Conservation (phyloP, 495 filamentous ascomycete species). For the Talaromyces trachyspermus region DNA sequence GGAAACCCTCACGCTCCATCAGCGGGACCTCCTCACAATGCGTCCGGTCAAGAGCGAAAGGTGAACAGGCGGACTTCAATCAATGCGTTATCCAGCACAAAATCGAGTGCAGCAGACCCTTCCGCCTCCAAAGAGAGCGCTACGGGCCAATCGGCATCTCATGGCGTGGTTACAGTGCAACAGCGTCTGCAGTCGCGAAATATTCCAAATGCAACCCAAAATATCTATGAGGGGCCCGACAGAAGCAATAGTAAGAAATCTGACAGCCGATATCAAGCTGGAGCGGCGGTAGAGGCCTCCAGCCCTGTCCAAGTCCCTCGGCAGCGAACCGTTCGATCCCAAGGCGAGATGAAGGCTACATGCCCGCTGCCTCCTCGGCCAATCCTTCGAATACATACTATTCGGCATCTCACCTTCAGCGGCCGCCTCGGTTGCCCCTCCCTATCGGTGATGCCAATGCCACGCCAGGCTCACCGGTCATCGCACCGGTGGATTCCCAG, state of each 20-base stretch:
- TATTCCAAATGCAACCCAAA: slow-evolving; percentile 7
- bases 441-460: slow-evolving; percentile 85
- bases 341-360: slow-evolving; percentile 23
- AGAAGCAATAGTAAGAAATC: slow-evolving; percentile 16
- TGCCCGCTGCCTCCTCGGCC: slow-evolving; percentile 31
- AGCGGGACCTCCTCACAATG: slow-evolving; percentile 3
- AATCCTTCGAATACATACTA: slow-evolving; percentile 44
- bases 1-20: slow-evolving; percentile 21
- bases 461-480: slow-evolving; percentile 78
- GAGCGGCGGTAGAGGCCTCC: slow-evolving; percentile 26
- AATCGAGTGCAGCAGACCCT: slow-evolving; percentile 34
- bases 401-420: slow-evolving; percentile 50
- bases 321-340: slow-evolving; percentile 22
- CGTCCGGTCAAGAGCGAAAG: slow-evolving; percentile 23
- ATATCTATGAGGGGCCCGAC: slow-evolving; percentile 16
- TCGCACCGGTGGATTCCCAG: slow-evolving; percentile 48
- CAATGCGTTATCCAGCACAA: slow-evolving; percentile 30
- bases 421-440: slow-evolving; percentile 76
- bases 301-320: slow-evolving; percentile 44
- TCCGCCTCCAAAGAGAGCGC: slow-evolving; percentile 36
- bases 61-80: slow-evolving; percentile 34
- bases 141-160: slow-evolving; percentile 32
- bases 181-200: slow-evolving; percentile 35
- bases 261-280: slow-evolving; percentile 20
- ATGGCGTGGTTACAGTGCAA: slow-evolving; percentile 27